These are phyloP conservation scores for Hansenula anomala DNA, from an alignment of 1,139 yeast genomes.

Conservation along the genomic window DNA sequence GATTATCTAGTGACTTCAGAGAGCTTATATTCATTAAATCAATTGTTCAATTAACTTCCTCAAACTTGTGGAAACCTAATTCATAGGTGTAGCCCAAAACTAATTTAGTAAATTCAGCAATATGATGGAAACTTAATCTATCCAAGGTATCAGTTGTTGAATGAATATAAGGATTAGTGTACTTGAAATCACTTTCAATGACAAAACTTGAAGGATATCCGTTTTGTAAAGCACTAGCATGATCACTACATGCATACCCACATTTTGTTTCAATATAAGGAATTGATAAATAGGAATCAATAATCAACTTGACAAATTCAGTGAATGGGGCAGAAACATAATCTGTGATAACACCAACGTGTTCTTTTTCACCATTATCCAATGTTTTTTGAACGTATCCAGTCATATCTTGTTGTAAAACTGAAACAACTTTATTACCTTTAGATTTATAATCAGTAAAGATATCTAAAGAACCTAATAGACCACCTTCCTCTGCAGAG, in stretches of 20 bases:
- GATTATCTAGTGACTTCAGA: too few species aligned
- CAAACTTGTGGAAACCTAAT: constrained; percentile 38
- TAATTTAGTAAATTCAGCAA: constrained; percentile 72
- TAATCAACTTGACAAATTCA: constrained; percentile 55
- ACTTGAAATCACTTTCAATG: constrained; percentile 66
- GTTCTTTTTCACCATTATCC: constrained; percentile 57
- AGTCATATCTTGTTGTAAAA: constrained; percentile 96
- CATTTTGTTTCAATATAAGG: constrained; percentile 73
- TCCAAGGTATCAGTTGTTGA: constrained; percentile 78
- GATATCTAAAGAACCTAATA: constrained; percentile 80
- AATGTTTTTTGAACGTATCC: constrained; percentile 63
- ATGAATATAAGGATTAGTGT: constrained; percentile 68
- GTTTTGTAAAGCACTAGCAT: constrained; percentile 75
- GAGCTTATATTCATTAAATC: too few species aligned
- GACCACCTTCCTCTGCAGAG: constrained; percentile 93
- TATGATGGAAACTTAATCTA: constrained; percentile 69
- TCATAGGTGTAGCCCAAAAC: constrained; percentile 70
- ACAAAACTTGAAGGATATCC: constrained; percentile 85
- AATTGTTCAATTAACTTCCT: constrained; percentile 2
- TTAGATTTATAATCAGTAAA: constrained; percentile 49
- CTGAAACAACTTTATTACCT: constrained; percentile 59
- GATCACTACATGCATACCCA: constrained; percentile 94
- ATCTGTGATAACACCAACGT: constrained; percentile 78
- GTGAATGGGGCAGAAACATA: constrained; percentile 59
- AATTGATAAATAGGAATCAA: constrained; percentile 57